These are phyloP conservation scores for Cenchrus purpureus DNA, from an alignment of 176 grass and related monocot genomes.

Conservation along the genomic window DNA sequence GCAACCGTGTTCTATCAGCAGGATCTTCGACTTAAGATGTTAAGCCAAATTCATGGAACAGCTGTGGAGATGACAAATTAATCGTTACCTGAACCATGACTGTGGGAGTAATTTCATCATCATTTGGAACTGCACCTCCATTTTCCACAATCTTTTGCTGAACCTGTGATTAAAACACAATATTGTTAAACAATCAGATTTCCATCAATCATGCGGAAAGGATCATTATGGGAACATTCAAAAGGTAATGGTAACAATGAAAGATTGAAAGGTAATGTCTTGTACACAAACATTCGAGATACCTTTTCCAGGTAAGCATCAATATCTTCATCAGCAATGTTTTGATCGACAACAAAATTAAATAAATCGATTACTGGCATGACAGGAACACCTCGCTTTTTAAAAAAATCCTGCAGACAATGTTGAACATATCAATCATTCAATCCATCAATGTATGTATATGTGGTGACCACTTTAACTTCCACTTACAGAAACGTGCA, in stretches of 20 bases:
- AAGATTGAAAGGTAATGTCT: conserved; percentile 11
- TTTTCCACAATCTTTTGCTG: conserved; percentile 85
- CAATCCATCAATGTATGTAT: not conserved
- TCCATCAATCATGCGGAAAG: not conserved
- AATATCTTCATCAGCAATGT: conserved; percentile 79
- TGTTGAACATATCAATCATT: conserved; percentile 15
- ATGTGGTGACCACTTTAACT: not conserved
- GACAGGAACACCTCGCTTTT: conserved; percentile 76
- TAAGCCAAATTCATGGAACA: conserved; percentile 11
- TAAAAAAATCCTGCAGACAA: conserved; percentile 80
- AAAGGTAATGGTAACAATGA: not conserved
- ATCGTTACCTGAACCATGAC: conserved; percentile 75
- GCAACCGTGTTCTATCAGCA: not conserved
- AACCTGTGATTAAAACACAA: conserved; percentile 55
- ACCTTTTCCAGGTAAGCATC: conserved; percentile 93
- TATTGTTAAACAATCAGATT: conserved; percentile 27
- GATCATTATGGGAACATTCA: conserved; percentile 5
- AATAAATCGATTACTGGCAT: conserved; percentile 84
- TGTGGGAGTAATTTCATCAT: conserved; percentile 73
- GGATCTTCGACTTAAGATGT: conserved; percentile 4
- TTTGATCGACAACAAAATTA: conserved; percentile 88
- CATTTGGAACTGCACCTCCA: conserved; percentile 52
- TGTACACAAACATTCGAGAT: conserved; percentile 10
- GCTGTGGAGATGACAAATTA: not conserved
- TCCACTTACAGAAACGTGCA: conserved; percentile 88